Conservation (phyloP, 1,284 basidiomycete genomes). For the Rhodotorula sp. region DNA sequence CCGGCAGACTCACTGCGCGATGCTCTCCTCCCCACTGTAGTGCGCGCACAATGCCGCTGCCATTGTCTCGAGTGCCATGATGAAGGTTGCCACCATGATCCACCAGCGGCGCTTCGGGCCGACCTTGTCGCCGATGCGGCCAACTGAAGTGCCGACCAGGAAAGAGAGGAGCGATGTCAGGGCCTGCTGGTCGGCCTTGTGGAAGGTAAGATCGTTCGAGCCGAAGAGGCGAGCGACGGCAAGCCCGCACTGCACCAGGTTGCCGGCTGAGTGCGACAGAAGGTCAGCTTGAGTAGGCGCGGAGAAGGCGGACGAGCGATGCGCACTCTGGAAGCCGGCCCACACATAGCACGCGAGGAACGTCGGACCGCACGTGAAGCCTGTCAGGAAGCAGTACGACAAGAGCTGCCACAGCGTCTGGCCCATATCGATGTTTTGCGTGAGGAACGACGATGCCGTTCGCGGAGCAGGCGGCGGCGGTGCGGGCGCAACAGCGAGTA, state of each 20-base stretch:
- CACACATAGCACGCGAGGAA: slow-evolving; percentile 79
- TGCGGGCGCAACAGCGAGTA: no score
- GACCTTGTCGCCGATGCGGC: slow-evolving; percentile 56
- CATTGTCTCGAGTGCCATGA: slow-evolving; percentile 74
- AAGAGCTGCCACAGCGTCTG: slow-evolving; percentile 64
- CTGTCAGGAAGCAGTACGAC: slow-evolving; percentile 82
- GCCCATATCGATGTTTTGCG: slow-evolving; percentile 64
- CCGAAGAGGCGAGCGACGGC: slow-evolving; percentile 66
- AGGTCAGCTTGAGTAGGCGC: background rate
- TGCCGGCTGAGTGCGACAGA: slow-evolving; percentile 44
- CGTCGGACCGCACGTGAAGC: slow-evolving; percentile 58
- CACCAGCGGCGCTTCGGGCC: slow-evolving; percentile 71
- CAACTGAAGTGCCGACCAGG: slow-evolving; percentile 54
- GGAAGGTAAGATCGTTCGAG: slow-evolving; percentile 62
- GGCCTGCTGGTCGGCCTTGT: slow-evolving; percentile 76
- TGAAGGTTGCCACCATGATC: slow-evolving; percentile 68
- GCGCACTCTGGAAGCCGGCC: slow-evolving; percentile 74
- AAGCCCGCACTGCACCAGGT: slow-evolving; percentile 60
- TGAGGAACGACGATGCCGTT: slow-evolving; percentile 42
- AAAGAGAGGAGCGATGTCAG: slow-evolving; percentile 73
- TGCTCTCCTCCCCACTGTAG: slow-evolving; percentile 58
- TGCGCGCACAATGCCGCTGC: slow-evolving; percentile 66
- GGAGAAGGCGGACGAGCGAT: background rate
- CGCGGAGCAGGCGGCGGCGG: background rate
- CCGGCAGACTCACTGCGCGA: slow-evolving; percentile 58